These are phyloP conservation scores for Isabelozyma gotoi DNA, from an alignment of 805 yeast genomes.

Conservation along the genomic window DNA sequence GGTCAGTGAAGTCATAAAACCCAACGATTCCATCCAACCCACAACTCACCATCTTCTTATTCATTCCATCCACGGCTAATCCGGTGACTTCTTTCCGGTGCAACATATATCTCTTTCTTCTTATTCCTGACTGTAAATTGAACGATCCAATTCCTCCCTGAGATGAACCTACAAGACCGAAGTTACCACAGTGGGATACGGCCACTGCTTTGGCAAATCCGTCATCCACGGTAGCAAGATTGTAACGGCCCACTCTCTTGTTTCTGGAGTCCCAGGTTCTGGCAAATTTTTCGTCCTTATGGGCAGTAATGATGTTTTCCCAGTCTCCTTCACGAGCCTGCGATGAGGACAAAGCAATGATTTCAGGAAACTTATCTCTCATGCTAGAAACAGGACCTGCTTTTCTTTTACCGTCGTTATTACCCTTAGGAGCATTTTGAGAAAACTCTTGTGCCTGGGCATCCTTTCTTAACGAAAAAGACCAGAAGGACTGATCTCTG, in stretches of 20 bases:
- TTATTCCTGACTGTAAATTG: constrained; percentile 88
- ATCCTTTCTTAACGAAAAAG: constrained; percentile 89
- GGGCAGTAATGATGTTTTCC: constrained; percentile 91
- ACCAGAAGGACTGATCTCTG: constrained; percentile 84
- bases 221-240: constrained; percentile 71
- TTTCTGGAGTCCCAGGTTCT: constrained; percentile 85
- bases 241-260: constrained; percentile 77
- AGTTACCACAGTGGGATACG: constrained; percentile 92
- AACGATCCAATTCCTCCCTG: constrained; percentile 81
- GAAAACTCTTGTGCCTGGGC: constrained; percentile 95
- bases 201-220: constrained; percentile 74
- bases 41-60: constrained; percentile 78
- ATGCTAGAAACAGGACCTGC: constrained; percentile 56
- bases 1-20: constrained; percentile 78
- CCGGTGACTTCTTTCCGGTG: constrained; percentile 88
- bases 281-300: constrained; percentile 78
- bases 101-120: constrained; percentile 65
- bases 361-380: constrained; percentile 76
- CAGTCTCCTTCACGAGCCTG: constrained; percentile 81
- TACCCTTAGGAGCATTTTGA: constrained; percentile 55
- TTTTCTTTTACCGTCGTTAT: constrained; percentile 32
- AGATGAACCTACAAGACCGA: constrained; percentile 87
- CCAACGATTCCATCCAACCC: constrained; percentile 90
- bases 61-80: constrained; percentile 85
- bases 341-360: constrained; percentile 67